Evolutionary conservation across 805 yeast genomes (phyloP).

Genomic region (Allodekkera sacchari): DNA sequence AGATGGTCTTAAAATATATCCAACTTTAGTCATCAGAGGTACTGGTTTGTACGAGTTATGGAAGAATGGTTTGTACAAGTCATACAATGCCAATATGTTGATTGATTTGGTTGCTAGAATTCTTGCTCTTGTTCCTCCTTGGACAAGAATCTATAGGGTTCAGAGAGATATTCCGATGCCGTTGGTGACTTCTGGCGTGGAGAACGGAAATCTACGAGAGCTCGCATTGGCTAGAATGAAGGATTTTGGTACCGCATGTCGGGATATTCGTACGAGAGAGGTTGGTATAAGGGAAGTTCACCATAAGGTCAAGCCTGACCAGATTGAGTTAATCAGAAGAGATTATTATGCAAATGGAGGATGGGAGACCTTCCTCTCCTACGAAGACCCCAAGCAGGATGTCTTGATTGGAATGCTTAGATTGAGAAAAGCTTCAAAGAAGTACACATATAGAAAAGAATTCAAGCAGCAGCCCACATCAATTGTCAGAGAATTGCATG

Average conservation of each 20-base stretch:
- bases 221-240: constrained; percentile 95
- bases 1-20: constrained; percentile 92
- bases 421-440: constrained; percentile 79
- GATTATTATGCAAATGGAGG: constrained; percentile 98
- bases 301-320: constrained; percentile 93
- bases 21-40: constrained; percentile 94
- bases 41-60: constrained; percentile 95
- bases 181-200: constrained; percentile 93
- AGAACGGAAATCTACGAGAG: constrained; percentile 93
- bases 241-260: constrained; percentile 91
- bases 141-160: constrained; percentile 98
- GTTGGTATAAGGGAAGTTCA: constrained; percentile 99
- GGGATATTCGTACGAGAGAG: constrained; percentile 96
- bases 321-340: constrained; percentile 88
- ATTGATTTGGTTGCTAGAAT: constrained; percentile 94
- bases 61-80: constrained; percentile 92
- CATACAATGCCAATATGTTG: constrained; percentile 89
- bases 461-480: constrained; percentile 78
- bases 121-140: constrained; percentile 93
- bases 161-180: constrained; percentile 99
- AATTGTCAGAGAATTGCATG: constrained; percentile 94
- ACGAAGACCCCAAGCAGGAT: constrained; percentile 96
- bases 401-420: constrained; percentile 87
- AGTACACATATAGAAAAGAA: constrained; percentile 86
- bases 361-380: constrained; percentile 94